These are phyloP conservation scores for Aristolochia fimbriata DNA, from an alignment of 164 flowering plant species.

Conservation along the genomic window DNA sequence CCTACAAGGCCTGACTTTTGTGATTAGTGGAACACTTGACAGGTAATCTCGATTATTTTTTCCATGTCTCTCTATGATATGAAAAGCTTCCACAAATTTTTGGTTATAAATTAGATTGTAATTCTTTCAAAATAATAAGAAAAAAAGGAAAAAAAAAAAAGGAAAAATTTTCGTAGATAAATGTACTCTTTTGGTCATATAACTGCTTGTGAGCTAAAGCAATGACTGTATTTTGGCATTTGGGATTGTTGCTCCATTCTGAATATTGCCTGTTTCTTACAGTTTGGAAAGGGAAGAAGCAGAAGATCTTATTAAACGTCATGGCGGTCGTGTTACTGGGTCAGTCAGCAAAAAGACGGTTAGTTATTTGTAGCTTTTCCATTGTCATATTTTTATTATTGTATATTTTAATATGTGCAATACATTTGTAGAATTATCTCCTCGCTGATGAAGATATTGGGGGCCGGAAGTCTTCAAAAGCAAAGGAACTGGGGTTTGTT, in stretches of 20 bases:
- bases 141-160: no score
- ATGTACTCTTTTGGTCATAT: background rate
- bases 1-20: slow-evolving; percentile 82
- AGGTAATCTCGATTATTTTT: slow-evolving; percentile 32
- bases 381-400: background rate
- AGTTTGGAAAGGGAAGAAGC: slow-evolving; percentile 99
- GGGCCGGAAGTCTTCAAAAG: slow-evolving; percentile 75
- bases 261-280: slow-evolving; percentile 10
- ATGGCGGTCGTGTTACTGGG: slow-evolving; percentile 95
- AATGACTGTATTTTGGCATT: background rate
- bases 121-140: no score
- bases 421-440: slow-evolving; percentile 67
- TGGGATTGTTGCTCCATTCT: background rate
- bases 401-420: slow-evolving; percentile 2
- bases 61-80: background rate
- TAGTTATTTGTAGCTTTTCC: slow-evolving; percentile 1
- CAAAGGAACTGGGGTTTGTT: slow-evolving; percentile 89
- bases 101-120: background rate
- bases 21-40: slow-evolving; percentile 97
- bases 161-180: background rate
- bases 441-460: slow-evolving; percentile 96
- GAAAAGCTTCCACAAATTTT: background rate
- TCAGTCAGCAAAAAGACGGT: slow-evolving; percentile 97
- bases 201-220: background rate
- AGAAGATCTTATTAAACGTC: slow-evolving; percentile 87